These are phyloP conservation scores for Sclerotiophoma versabilis DNA, from an alignment of 2,329 filamentous ascomycete genomes.

Conservation along the genomic window DNA sequence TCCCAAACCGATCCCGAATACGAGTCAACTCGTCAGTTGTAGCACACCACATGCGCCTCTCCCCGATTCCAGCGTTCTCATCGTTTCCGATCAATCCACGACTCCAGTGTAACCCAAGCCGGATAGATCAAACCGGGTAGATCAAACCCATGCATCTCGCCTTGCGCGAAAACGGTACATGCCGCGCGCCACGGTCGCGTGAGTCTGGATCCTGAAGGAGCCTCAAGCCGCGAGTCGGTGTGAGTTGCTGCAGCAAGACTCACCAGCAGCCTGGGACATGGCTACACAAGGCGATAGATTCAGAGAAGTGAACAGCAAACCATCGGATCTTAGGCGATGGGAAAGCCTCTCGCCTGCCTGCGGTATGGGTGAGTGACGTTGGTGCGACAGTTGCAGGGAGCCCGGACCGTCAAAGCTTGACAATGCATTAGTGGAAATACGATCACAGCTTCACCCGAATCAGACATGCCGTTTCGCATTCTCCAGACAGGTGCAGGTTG, in stretches of 20 bases:
- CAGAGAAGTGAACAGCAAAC: background rate
- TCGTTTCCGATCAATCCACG: background rate
- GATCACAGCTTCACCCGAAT: too few relatives aligned
- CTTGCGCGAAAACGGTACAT: background rate
- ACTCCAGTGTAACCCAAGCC: background rate
- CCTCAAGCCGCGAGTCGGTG: background rate
- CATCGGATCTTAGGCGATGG: background rate
- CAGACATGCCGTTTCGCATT: background rate
- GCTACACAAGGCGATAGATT: background rate
- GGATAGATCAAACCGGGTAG: too few relatives aligned
- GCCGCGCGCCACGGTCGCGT: background rate
- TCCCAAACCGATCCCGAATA: conserved; percentile 1
- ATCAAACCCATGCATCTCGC: background rate
- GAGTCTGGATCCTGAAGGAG: background rate
- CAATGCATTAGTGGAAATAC: too few relatives aligned
- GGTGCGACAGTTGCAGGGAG: too few relatives aligned
- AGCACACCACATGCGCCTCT: background rate
- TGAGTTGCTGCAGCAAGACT: background rate
- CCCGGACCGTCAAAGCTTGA: too few relatives aligned
- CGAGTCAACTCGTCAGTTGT: conserved; percentile 7
- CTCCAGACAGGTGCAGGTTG: background rate
- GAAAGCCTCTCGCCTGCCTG: background rate
- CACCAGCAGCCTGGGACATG: background rate
- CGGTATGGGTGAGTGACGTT: too few relatives aligned
- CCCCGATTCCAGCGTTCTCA: background rate